Evolutionary conservation across 805 yeast genomes (phyloP), one percentile per base, ranked within the genome.

Genomic region (Saccharomycopsis sp.): DNA sequence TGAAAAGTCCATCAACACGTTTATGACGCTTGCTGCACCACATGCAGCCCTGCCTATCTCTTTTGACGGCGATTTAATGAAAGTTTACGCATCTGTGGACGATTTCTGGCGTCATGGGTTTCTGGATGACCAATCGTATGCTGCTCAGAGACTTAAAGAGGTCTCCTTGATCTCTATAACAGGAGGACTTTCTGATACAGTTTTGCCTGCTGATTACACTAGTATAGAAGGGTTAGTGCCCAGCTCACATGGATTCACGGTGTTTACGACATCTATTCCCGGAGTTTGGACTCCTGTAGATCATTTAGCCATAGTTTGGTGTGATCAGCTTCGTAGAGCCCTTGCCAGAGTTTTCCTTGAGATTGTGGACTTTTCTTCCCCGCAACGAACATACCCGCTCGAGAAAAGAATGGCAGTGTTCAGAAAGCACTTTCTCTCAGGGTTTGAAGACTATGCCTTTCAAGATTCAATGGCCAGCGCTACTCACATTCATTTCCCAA

Each of bases 261-360:
- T 86, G 0, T 88, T 82, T 64, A 81, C 97, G 0, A 84, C 93
- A 0, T 91, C 96, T 0, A 86, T 93, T 8, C 96, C 96, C 0
- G 78, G 77, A 1, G 97, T 93, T 0, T 92, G 97, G 96, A 84
- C 96, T 0, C 87, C 97, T 1, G 84, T 90, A 47, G 97, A 93
- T 70, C 98, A 93, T 72, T 77, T 90, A 62, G 97, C 97, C 0
- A 84, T 93, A 52, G 96, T 92, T 1, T 93, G 98, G 98, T 93
- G 98, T 71, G 87, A 84, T 61, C 97, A 92, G 69, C 72, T 91
- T 44, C 78, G 97, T 55, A 75, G 78, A 54, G 80, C 77, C n/a
- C 63, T 93, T 1, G 85, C 88, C 8, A 72, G 73, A 55, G 73
- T 84, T 0, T 66, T 93, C 38, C 71, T 87, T 53, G 85, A 81